Percentiles rank a stretch among this genome's conserved stretches.
Conservation (phyloP, 495 filamentous ascomycete genomes). For the Talaromyces nanjingensis region DNA sequence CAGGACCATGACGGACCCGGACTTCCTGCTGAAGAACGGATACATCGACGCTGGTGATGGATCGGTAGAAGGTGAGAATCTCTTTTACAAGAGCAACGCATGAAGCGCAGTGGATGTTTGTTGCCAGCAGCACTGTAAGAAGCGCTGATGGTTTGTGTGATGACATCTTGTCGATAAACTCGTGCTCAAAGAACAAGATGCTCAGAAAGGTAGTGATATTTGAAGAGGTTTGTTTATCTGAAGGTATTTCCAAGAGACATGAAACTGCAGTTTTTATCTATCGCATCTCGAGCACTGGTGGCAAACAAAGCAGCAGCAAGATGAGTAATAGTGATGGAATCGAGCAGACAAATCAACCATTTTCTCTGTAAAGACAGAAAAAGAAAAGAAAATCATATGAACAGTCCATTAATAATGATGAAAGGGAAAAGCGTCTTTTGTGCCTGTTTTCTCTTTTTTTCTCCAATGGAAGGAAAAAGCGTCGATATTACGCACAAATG, state of each 20-base stretch:
- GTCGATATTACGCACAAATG: slow-evolving; percentile 33
- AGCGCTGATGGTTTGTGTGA: not conserved
- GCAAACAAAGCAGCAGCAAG: not conserved
- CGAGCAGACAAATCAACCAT: not conserved
- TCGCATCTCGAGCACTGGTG: slow-evolving; percentile 8
- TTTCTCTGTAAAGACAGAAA: not conserved
- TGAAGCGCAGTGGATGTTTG: slow-evolving; percentile 48
- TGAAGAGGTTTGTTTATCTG: not conserved
- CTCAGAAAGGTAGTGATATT: not conserved
- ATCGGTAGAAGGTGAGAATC: slow-evolving; percentile 27
- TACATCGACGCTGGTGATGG: slow-evolving; percentile 32
- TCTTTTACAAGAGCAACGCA: slow-evolving; percentile 42
- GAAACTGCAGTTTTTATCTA: slow-evolving; percentile 1
- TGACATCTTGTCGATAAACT: slow-evolving; percentile 5
- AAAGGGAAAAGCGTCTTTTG: not conserved
- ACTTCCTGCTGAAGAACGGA: slow-evolving; percentile 41
- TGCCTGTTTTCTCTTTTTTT: not conserved
- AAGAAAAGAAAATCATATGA: not conserved
- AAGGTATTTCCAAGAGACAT: not conserved
- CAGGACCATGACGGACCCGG: slow-evolving; percentile 28
- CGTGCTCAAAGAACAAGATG: not conserved
- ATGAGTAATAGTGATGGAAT: not conserved
- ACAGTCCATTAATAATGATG: not conserved
- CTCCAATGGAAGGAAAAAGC: slow-evolving; percentile 11
- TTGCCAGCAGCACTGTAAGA: slow-evolving; percentile 37